Evolutionary conservation across 805 yeast species (phyloP).

Genomic region (Yamadazyma insecticola): DNA sequence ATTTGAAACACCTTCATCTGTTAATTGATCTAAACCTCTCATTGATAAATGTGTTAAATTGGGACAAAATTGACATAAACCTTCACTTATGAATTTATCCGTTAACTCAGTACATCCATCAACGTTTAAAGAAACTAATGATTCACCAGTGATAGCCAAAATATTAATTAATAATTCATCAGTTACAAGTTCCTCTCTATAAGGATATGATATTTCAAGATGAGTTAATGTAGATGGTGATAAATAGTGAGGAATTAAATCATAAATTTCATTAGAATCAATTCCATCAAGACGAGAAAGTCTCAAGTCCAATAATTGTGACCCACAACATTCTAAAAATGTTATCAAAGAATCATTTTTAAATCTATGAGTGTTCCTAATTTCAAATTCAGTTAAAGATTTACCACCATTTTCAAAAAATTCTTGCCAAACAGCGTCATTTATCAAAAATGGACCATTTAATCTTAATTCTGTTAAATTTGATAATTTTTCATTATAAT

Average conservation of each 20-base stretch:
- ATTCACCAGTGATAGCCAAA: slow-evolving; percentile 57
- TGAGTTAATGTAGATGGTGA: slow-evolving; percentile 40
- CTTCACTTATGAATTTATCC: slow-evolving; percentile 55
- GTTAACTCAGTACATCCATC: slow-evolving; percentile 75
- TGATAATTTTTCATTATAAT: slow-evolving; percentile 55
- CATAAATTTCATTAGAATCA: slow-evolving; percentile 51
- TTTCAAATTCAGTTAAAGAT: slow-evolving; percentile 52
- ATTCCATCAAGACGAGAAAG: slow-evolving; percentile 73
- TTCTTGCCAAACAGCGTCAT: slow-evolving; percentile 69
- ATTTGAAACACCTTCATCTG: slow-evolving; percentile 60
- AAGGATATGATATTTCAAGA: slow-evolving; percentile 67
- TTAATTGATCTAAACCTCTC: slow-evolving; percentile 54
- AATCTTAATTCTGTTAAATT: slow-evolving; percentile 53
- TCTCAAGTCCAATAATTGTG: slow-evolving; percentile 50
- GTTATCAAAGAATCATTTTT: slow-evolving; percentile 59
- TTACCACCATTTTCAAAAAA: slow-evolving; percentile 60
- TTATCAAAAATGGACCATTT: slow-evolving; percentile 87
- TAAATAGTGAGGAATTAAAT: slow-evolving; percentile 61
- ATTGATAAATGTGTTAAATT: slow-evolving; percentile 57
- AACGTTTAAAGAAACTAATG: slow-evolving; percentile 52
- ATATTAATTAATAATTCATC: slow-evolving; percentile 65
- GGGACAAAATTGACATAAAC: slow-evolving; percentile 54
- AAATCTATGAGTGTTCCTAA: slow-evolving; percentile 82
- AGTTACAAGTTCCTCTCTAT: slow-evolving; percentile 56
- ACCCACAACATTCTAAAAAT: slow-evolving; percentile 55